These are phyloP conservation scores for Verticillium longisporum DNA, from an alignment of 2,329 filamentous ascomycete species.

Conservation along the genomic window DNA sequence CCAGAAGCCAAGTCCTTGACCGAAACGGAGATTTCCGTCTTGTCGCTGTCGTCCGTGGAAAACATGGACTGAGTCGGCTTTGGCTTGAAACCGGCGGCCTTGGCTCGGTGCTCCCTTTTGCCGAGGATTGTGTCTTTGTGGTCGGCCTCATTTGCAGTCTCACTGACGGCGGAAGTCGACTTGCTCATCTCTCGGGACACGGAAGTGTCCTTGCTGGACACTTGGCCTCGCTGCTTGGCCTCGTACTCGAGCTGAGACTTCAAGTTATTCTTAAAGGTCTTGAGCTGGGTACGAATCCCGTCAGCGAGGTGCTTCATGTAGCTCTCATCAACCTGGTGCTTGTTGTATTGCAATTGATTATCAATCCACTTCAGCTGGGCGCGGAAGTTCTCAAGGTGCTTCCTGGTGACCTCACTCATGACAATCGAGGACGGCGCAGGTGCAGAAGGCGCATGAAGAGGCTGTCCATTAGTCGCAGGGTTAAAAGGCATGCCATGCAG, in stretches of 20 bases:
- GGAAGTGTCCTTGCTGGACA: neutral
- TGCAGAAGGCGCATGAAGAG: neutral
- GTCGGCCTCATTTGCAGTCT: neutral
- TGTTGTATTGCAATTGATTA: slow-evolving; percentile 54
- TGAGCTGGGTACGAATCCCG: slow-evolving; percentile 36
- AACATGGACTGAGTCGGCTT: neutral
- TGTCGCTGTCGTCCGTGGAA: neutral
- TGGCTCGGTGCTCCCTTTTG: neutral
- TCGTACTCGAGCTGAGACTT: slow-evolving; percentile 39
- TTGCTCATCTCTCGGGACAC: neutral
- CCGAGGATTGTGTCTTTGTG: neutral
- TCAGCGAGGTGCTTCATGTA: slow-evolving; percentile 36
- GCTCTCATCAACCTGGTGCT: slow-evolving; percentile 54
- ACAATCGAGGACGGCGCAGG: slow-evolving; percentile 50
- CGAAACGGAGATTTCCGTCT: neutral
- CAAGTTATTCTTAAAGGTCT: slow-evolving; percentile 40
- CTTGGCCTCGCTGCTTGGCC: slow-evolving; percentile 6
- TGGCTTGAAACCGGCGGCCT: neutral
- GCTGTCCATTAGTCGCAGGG: neutral
- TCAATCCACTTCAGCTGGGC: slow-evolving; percentile 48
- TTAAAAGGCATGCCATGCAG: slow-evolving; percentile 5
- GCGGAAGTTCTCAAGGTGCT: slow-evolving; percentile 46
- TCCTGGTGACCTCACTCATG: slow-evolving; percentile 53
- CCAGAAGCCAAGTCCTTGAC: neutral
- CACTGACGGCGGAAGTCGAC: neutral